Conservation (phyloP, 495 filamentous ascomycete genomes). For the Talaromyces proteolyticus region DNA sequence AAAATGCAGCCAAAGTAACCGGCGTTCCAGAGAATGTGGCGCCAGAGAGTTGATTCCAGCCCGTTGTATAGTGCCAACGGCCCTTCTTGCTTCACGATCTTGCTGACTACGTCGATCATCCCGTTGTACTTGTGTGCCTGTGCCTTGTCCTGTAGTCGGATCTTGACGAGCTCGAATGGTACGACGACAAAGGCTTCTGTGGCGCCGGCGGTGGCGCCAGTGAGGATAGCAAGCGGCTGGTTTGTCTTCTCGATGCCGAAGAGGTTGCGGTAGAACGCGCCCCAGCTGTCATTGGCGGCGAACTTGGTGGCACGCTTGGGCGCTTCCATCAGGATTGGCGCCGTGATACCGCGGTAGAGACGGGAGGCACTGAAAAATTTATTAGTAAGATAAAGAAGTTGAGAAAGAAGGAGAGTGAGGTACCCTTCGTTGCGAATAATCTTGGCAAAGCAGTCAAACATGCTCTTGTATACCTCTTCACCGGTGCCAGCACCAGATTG, state of each 20-base stretch:
- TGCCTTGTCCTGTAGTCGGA: conserved; percentile 90
- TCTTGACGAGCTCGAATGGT: conserved; percentile 93
- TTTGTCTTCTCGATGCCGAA: conserved; percentile 86
- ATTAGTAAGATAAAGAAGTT: conserved; percentile 4
- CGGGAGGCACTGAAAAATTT: conserved; percentile 61
- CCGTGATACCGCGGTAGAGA: conserved; percentile 90
- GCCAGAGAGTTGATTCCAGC: conserved; percentile 92
- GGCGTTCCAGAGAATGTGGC: conserved; percentile 94
- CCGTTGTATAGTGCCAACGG: conserved; percentile 91
- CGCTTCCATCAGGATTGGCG: conserved; percentile 97
- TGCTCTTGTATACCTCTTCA: conserved; percentile 83
- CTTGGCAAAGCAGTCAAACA: conserved; percentile 96
- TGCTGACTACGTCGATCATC: conserved; percentile 82
- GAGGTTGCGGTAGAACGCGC: conserved; percentile 75
- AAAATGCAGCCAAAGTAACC: conserved; percentile 99
- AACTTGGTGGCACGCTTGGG: conserved; percentile 98
- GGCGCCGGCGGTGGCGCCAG: conserved; percentile 89
- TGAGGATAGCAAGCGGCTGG: conserved; percentile 82
- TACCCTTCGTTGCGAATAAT: conserved; percentile 94
- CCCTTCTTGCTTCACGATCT: conserved; percentile 81
- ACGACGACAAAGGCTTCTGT: conserved; percentile 95
- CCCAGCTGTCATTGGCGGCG: conserved; percentile 98
- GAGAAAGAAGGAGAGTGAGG: conserved; percentile 13
- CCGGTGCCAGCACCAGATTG: conserved; percentile 68
- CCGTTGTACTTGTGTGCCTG: conserved; percentile 93